These are phyloP conservation scores for Gypsophila paniculata DNA, from an alignment of 179 eudicot species.

Conservation along the genomic window DNA sequence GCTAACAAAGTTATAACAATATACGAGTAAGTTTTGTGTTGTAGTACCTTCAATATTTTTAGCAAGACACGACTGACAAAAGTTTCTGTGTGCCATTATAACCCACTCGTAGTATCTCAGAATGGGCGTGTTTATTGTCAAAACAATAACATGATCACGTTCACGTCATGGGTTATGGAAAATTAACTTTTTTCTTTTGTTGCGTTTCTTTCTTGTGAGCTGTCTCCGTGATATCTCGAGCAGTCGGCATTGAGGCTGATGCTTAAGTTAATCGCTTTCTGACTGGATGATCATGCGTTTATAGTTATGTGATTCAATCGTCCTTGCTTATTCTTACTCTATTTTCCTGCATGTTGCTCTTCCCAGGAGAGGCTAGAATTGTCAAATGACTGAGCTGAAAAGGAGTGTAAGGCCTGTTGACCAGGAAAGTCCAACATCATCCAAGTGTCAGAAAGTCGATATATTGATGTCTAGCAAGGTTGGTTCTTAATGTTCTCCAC, in stretches of 20 bases:
- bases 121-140: not conserved
- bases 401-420: constrained; percentile 51
- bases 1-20: not conserved
- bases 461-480: constrained; percentile 64
- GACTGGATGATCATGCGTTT: not conserved
- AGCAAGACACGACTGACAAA: not conserved
- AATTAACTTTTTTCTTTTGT: not conserved
- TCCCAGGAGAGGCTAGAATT: constrained; percentile 24
- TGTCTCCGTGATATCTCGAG: not conserved
- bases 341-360: constrained; percentile 7
- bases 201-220: not conserved
- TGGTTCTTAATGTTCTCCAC: constrained; percentile 6
- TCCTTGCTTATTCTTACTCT: not conserved
- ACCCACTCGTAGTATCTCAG: not conserved
- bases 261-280: not conserved
- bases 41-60: not conserved
- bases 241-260: not conserved
- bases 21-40: not conserved
- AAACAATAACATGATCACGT: not conserved
- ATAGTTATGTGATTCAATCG: not conserved
- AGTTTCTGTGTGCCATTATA: not conserved
- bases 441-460: constrained; percentile 63
- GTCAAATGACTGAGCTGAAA: constrained; percentile 64
- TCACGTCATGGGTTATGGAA: not conserved
- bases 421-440: constrained; percentile 45